Evolutionary conservation across 2,329 filamentous ascomycete species (phyloP).

Genomic region (Sarocladiaceae sp.): DNA sequence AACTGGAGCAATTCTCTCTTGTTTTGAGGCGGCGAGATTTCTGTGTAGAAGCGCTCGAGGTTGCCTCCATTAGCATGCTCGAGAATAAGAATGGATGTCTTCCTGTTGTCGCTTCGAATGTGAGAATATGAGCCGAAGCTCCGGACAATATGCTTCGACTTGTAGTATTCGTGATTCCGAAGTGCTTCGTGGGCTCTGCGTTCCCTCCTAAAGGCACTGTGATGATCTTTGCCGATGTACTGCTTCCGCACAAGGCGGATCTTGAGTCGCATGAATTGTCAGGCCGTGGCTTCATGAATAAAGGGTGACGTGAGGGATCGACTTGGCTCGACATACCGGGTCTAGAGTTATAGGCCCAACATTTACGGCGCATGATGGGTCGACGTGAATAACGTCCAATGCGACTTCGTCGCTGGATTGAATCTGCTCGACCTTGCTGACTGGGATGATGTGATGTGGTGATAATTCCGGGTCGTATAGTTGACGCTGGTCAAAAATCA

Average conservation of each 20-base stretch:
- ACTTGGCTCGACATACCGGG: not conserved
- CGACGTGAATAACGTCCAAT: not conserved
- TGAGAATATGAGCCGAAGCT: constrained; percentile 11
- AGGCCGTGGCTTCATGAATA: too few species aligned
- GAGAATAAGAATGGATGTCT: constrained; percentile 12
- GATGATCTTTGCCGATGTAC: not conserved
- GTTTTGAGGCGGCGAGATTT: not conserved
- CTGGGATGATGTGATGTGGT: not conserved
- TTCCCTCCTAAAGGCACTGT: constrained; percentile 7
- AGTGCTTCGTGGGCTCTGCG: constrained; percentile 3
- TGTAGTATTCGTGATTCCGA: not conserved
- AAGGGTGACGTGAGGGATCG: too few species aligned
- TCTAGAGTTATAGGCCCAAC: not conserved
- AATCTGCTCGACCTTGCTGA: not conserved
- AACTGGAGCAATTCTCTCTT: not conserved
- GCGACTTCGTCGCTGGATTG: not conserved
- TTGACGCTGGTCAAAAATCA: not conserved
- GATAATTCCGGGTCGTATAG: not conserved
- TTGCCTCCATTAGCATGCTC: constrained; percentile 8
- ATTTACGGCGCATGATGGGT: not conserved
- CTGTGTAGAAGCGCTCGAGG: constrained; percentile 5
- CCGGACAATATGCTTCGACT: constrained; percentile 2
- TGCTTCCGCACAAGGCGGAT: constrained; percentile 3
- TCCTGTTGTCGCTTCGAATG: not conserved
- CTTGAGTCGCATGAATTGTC: too few species aligned